A percentile compares a stretch with the other conserved stretches of the same genome.
phyloP scores from a whole-genome alignment of 306 rosid genomes.

The Vicia sativa region DNA sequence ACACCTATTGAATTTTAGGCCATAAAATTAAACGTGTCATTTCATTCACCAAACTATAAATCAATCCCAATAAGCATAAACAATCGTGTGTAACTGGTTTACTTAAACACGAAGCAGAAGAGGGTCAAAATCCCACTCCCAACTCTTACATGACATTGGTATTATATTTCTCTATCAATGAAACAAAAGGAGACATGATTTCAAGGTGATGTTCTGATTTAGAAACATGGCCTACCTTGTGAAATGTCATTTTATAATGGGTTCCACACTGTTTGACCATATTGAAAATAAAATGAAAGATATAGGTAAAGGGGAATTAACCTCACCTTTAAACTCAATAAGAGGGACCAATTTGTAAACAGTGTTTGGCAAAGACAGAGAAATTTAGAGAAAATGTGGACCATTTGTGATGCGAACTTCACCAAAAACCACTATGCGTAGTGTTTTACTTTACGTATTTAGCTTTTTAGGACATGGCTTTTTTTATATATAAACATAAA shows the following conservation, averaged over 20 bases:
- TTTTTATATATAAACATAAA: too few species aligned
- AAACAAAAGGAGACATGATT: not conserved
- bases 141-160: too few species aligned
- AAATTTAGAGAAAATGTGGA: conserved; percentile 29
- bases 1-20: too few species aligned
- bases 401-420: not conserved
- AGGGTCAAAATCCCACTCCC: too few species aligned
- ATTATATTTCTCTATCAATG: too few species aligned
- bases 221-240: conserved; percentile 30
- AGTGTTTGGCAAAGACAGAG: conserved; percentile 32
- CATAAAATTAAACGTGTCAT: too few species aligned
- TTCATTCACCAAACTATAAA: too few species aligned
- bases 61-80: too few species aligned
- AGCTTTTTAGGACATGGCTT: not conserved
- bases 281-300: not conserved
- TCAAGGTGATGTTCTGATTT: not conserved
- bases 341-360: conserved; percentile 9
- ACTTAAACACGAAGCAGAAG: too few species aligned
- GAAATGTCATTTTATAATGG: conserved; percentile 31
- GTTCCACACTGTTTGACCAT: conserved; percentile 18
- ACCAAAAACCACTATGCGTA: not conserved
- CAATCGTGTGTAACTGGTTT: too few species aligned
- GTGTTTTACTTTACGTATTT: not conserved
- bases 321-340: conserved; percentile 6
- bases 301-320: conserved; percentile 39